These are phyloP conservation scores for Guadua angustifolia DNA, from an alignment of 176 grass and related monocot genomes.

Conservation along the genomic window DNA sequence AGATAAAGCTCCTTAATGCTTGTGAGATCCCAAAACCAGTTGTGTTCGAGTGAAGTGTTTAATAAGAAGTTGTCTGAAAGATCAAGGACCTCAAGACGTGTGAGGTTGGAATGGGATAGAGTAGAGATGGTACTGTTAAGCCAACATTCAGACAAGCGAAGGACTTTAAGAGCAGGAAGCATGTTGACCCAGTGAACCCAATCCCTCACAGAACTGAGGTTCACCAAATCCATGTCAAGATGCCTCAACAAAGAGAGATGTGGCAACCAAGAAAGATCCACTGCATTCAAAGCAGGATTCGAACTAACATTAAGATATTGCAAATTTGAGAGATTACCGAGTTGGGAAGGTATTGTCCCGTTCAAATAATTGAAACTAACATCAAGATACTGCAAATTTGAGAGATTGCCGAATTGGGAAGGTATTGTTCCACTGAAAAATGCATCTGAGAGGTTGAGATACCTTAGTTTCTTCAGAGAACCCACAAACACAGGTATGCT, in stretches of 20 bases:
- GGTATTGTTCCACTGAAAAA: not conserved
- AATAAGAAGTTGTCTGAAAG: slow-evolving; percentile 11
- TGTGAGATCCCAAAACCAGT: slow-evolving; percentile 18
- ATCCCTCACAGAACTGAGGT: not conserved
- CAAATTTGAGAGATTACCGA: slow-evolving; percentile 51
- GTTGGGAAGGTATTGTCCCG: slow-evolving; percentile 40
- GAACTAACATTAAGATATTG: slow-evolving; percentile 21
- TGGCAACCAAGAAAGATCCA: slow-evolving; percentile 36
- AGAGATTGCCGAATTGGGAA: too few relatives aligned
- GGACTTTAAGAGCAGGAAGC: slow-evolving; percentile 22
- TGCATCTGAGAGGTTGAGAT: slow-evolving; percentile 32
- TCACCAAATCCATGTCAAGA: not conserved
- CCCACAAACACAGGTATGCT: slow-evolving; percentile 41
- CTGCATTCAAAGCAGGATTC: too few relatives aligned
- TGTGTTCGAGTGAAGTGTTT: not conserved
- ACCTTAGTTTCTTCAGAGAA: slow-evolving; percentile 27
- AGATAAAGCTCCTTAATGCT: slow-evolving; percentile 1
- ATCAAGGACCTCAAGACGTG: slow-evolving; percentile 37
- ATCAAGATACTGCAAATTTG: too few relatives aligned
- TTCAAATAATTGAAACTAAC: too few relatives aligned
- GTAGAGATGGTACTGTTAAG: not conserved
- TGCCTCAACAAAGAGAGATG: slow-evolving; percentile 17
- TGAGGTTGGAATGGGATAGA: slow-evolving; percentile 28
- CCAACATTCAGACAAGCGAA: accelerated
- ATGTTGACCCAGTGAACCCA: not conserved